Evolutionary conservation across 805 yeast species (phyloP).

Genomic region (Zygosaccharomyces kombuchaensis): DNA sequence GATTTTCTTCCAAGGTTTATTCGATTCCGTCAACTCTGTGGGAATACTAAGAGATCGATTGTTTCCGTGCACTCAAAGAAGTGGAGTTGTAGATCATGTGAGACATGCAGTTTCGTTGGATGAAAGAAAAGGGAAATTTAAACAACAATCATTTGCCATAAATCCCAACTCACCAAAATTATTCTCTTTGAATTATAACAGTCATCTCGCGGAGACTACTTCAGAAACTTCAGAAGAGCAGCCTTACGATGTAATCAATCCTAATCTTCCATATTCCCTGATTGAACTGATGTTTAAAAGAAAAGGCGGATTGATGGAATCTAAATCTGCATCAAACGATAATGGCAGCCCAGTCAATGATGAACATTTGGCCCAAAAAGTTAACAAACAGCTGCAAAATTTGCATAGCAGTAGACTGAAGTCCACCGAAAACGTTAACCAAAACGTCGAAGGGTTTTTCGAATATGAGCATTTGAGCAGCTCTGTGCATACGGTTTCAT

Average conservation of each 20-base stretch:
- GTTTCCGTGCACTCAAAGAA: constrained; percentile 54
- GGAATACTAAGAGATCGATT: constrained; percentile 54
- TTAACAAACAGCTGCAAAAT: constrained; percentile 6
- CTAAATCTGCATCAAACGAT: neutral
- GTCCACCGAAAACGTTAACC: constrained; percentile 4
- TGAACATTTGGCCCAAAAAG: constrained; percentile 4
- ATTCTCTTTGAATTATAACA: constrained; percentile 21
- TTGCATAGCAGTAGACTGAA: neutral
- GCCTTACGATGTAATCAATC: neutral
- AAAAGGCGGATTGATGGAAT: no score
- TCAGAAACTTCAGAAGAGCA: constrained; percentile 3
- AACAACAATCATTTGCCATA: constrained; percentile 50
- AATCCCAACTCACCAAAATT: constrained; percentile 36
- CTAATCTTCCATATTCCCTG: constrained; percentile 1
- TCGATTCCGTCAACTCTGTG: constrained; percentile 67
- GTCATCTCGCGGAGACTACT: constrained; percentile 7
- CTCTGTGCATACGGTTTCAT: constrained; percentile 1
- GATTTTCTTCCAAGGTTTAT: constrained; percentile 59
- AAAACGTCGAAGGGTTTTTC: constrained; percentile 10
- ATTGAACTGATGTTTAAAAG: constrained; percentile 2
- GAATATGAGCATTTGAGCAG: constrained; percentile 4
- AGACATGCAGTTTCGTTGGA: constrained; percentile 67
- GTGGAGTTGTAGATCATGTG: constrained; percentile 50
- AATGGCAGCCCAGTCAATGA: neutral
- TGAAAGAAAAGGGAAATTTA: constrained; percentile 61